These are phyloP conservation scores for Clonostachys sp. DNA, from an alignment of 2,329 filamentous ascomycete species.

Conservation along the genomic window DNA sequence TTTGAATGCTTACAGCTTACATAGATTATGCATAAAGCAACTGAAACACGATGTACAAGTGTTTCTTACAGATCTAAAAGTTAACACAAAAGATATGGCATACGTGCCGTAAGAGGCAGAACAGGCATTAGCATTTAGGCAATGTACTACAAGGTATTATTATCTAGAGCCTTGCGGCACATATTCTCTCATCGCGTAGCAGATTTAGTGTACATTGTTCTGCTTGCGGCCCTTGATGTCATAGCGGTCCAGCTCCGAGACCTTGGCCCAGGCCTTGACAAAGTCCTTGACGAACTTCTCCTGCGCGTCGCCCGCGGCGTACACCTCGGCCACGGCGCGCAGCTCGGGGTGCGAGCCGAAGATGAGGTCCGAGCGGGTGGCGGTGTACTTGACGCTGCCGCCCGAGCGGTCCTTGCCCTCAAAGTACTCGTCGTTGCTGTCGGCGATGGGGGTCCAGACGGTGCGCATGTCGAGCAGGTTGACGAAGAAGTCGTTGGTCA, in stretches of 20 bases:
- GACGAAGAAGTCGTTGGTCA: conserved; percentile 80
- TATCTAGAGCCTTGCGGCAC: too few species aligned
- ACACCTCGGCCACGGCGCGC: conserved; percentile 66
- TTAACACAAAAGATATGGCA: too few species aligned
- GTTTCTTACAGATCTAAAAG: too few species aligned
- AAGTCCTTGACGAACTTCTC: conserved; percentile 70
- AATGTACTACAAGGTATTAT: too few species aligned
- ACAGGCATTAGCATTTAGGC: too few species aligned
- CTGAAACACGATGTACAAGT: too few species aligned
- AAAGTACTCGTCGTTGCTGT: conserved; percentile 48
- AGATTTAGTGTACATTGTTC: too few species aligned
- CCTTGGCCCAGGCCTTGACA: conserved; percentile 67
- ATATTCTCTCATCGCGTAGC: too few species aligned
- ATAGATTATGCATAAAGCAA: too few species aligned
- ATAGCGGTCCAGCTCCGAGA: conserved; percentile 69
- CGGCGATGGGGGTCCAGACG: conserved; percentile 42
- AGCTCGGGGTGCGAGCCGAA: conserved; percentile 73
- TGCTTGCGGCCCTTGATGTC: conserved; percentile 33
- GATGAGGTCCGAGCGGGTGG: conserved; percentile 63
- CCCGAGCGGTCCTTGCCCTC: conserved; percentile 62
- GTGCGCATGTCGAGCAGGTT: conserved; percentile 68
- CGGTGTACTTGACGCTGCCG: conserved; percentile 65
- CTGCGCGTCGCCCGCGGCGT: conserved; percentile 53
- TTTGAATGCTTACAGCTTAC: too few species aligned
- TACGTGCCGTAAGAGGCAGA: too few species aligned